Evolutionary conservation across 2,329 filamentous ascomycete species (phyloP).

Genomic region (Penicillium sp.): DNA sequence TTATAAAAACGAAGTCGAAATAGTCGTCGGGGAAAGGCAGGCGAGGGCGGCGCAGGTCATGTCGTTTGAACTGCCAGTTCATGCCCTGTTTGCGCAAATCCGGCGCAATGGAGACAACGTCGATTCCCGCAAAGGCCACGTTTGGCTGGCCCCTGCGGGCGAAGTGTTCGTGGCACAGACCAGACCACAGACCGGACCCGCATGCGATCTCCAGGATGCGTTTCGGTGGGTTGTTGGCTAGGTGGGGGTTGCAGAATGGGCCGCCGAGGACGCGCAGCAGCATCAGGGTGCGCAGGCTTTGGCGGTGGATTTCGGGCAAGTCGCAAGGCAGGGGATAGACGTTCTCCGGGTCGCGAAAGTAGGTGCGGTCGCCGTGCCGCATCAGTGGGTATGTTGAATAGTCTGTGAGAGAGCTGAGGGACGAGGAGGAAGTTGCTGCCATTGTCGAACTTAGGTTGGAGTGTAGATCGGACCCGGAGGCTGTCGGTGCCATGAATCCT

Average conservation of each 20-base stretch:
- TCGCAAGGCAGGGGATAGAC: conserved; percentile 88
- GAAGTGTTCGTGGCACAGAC: conserved; percentile 81
- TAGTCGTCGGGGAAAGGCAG: conserved; percentile 77
- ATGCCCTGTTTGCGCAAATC: conserved; percentile 70
- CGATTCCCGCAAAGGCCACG: conserved; percentile 79
- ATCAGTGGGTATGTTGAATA: conserved; percentile 61
- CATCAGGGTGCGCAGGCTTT: conserved; percentile 80
- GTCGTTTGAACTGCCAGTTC: conserved; percentile 85
- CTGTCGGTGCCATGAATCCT: conserved; percentile 27
- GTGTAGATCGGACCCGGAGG: conserved; percentile 37
- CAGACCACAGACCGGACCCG: conserved; percentile 86
- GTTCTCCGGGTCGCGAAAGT: conserved; percentile 71
- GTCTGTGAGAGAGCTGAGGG: conserved; percentile 38
- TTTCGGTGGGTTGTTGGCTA: conserved; percentile 68
- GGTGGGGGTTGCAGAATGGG: conserved; percentile 71
- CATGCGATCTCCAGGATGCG: conserved; percentile 85
- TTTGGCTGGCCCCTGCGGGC: conserved; percentile 66
- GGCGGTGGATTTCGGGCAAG: conserved; percentile 81
- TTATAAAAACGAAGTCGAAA: conserved; percentile 87
- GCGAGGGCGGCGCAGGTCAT: conserved; percentile 75
- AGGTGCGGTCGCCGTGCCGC: conserved; percentile 77
- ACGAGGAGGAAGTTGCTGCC: conserved; percentile 39
- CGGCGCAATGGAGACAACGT: conserved; percentile 73
- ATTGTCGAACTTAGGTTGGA: conserved; percentile 37
- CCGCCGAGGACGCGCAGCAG: conserved; percentile 79